Evolutionary conservation across 1,284 basidiomycete genomes (phyloP), one percentile per base, ranked within the genome.

Genomic region (Microbotryum silenes-acaulis): DNA sequence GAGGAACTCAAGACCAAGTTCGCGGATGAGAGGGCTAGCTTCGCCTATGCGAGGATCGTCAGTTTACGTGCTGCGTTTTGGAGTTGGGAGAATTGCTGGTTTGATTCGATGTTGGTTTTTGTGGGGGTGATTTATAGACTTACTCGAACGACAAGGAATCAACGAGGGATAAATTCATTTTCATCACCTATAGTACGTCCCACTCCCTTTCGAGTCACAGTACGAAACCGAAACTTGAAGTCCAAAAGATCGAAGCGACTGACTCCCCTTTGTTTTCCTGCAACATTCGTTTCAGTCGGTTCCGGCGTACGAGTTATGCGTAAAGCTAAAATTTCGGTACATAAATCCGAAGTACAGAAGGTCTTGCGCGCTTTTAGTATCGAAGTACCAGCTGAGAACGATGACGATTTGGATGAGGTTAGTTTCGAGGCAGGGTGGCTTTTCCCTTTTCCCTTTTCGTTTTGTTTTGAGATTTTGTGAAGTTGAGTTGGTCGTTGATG

Each of bases 121-220:
- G 23, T 18, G 14, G 37, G 14, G 4, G 2, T 9, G 16, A 42
- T 16, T 12, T 16, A 23, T 57, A 66, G 65, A 66, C 62, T 27
- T 69, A 65, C 56, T 46, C 63, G 27, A 69, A 67, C 68, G 68
- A 69, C 54, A 61, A 59, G 44, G 68, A 69, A 46, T 67, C 65
- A 21, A 46, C 52, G n/a, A 61, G 67, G 18, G 62, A 65, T 31
- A 67, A 69, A 56, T 69, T 69, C 63, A 60, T 62, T 57, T 52
- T 67, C 25, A 51, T 69, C 31, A 54, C 53, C 27, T 42, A 42
- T 12, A 42, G 37, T 42, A 16, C 10, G 37, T 12, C 37, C 37
- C 12, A 1, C 6, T 14, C 37, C 16, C 14, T 14, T 37, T 37
- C 33, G 33, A 37, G 12, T 27, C 27, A 4, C 27, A 27, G 27